phyloP scores from a whole-genome alignment of 2,329 filamentous ascomycete species.

The Colletotrichum tamarilloi region DNA sequence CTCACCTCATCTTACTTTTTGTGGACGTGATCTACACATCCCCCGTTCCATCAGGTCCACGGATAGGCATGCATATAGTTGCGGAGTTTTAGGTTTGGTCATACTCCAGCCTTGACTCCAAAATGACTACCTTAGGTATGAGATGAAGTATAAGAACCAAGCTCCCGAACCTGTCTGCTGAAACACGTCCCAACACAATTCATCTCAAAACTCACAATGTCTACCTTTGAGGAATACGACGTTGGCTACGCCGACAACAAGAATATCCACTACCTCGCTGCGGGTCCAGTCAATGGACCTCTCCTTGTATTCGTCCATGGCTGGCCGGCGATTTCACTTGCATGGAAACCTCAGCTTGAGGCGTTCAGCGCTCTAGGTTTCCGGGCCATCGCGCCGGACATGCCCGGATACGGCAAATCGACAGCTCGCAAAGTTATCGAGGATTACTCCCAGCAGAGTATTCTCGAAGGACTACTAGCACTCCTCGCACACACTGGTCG shows the following conservation, averaged over 20 bases:
- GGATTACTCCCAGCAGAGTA: constrained; percentile 45
- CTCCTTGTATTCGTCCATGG: constrained; percentile 49
- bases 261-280: background rate
- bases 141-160: background rate
- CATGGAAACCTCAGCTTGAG: constrained; percentile 45
- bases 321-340: constrained; percentile 48
- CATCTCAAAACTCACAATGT: background rate
- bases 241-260: background rate
- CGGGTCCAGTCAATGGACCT: constrained; percentile 37
- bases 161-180: background rate
- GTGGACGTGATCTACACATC: background rate
- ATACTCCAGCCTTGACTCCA: too few relatives aligned
- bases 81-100: background rate
- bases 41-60: background rate
- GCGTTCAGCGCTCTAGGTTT: constrained; percentile 45
- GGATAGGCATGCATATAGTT: background rate
- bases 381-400: constrained; percentile 46
- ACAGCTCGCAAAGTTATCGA: constrained; percentile 43
- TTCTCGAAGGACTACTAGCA: constrained; percentile 47
- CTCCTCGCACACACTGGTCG: constrained; percentile 46
- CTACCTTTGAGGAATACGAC: background rate
- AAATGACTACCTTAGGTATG: too few relatives aligned
- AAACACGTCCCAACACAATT: background rate
- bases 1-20: background rate
- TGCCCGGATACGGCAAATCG: constrained; percentile 50